Evolutionary conservation across 441 rosid genomes (phyloP).

Genomic region (Gossypium trilobum): DNA sequence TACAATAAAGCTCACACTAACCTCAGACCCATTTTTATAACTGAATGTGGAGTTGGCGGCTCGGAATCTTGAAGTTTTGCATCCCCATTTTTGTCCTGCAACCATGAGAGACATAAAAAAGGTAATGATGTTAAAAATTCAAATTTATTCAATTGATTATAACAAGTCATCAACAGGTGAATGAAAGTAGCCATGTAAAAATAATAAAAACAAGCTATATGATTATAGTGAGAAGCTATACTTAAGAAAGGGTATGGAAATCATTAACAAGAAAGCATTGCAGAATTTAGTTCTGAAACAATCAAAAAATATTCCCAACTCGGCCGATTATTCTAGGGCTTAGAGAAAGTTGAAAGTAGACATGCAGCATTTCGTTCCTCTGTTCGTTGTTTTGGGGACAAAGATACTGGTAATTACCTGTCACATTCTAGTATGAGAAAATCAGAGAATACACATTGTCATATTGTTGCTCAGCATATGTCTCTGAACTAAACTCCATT

Average conservation of each 20-base stretch:
- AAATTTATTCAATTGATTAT: conserved; percentile 5
- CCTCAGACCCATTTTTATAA: conserved; percentile 76
- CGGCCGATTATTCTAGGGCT: not conserved
- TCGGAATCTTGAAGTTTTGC: conserved; percentile 80
- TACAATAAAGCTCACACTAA: conserved; percentile 25
- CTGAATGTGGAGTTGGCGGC: conserved; percentile 93
- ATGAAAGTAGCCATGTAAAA: not conserved
- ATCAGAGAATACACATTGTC: not conserved
- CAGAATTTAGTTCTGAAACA: not conserved
- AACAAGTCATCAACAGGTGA: not conserved
- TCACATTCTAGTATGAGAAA: not conserved
- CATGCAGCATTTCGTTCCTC: not conserved
- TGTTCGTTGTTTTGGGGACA: not conserved
- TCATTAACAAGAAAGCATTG: not conserved
- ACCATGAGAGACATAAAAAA: conserved; percentile 17
- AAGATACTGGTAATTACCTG: not conserved
- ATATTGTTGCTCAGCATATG: not conserved
- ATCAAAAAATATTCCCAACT: not conserved
- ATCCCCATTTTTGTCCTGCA: conserved; percentile 88
- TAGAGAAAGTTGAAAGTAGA: not conserved
- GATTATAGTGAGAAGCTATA: not conserved
- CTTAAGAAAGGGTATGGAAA: not conserved
- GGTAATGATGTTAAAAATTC: not conserved
- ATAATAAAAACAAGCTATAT: conserved; percentile 3
- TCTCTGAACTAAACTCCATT: not conserved